These are phyloP conservation scores for Oidiodendron maius DNA, from an alignment of 495 filamentous ascomycete genomes.

Conservation along the genomic window DNA sequence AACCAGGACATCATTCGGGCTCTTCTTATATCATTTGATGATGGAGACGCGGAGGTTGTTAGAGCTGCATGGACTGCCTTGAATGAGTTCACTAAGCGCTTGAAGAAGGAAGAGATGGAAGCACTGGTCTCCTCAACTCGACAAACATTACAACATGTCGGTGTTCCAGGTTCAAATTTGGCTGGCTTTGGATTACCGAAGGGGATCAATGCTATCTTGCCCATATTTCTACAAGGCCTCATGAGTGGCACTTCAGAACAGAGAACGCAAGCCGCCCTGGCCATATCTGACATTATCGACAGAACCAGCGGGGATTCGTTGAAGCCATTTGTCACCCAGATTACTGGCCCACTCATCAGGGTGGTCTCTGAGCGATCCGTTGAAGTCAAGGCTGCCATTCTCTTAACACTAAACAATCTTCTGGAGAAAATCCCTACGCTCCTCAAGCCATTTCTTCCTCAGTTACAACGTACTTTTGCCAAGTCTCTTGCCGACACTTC, in stretches of 20 bases:
- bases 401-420: slow-evolving; percentile 89
- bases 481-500: slow-evolving; percentile 90
- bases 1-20: slow-evolving; percentile 89
- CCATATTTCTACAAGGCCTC: slow-evolving; percentile 95
- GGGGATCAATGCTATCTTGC: slow-evolving; percentile 93
- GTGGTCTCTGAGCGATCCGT: slow-evolving; percentile 93
- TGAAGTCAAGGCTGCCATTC: slow-evolving; percentile 92
- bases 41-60: slow-evolving; percentile 75
- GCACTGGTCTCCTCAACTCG: slow-evolving; percentile 81
- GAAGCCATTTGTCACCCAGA: slow-evolving; percentile 92
- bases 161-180: slow-evolving; percentile 77
- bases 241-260: slow-evolving; percentile 94
- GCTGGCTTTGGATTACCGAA: slow-evolving; percentile 91
- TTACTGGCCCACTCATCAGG: slow-evolving; percentile 94
- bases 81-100: slow-evolving; percentile 75
- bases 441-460: slow-evolving; percentile 93
- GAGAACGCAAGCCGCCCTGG: slow-evolving; percentile 83
- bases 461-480: slow-evolving; percentile 93
- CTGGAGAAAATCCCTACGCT: slow-evolving; percentile 94
- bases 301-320: slow-evolving; percentile 76
- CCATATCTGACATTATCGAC: slow-evolving; percentile 92
- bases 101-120: slow-evolving; percentile 99
- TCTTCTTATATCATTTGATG: slow-evolving; percentile 86
- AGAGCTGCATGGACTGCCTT: slow-evolving; percentile 91
- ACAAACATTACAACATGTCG: slow-evolving; percentile 77